Base-by-base conservation (phyloP, 1,139 yeast genomes). In the Sugiyamaella sp. region DNA sequence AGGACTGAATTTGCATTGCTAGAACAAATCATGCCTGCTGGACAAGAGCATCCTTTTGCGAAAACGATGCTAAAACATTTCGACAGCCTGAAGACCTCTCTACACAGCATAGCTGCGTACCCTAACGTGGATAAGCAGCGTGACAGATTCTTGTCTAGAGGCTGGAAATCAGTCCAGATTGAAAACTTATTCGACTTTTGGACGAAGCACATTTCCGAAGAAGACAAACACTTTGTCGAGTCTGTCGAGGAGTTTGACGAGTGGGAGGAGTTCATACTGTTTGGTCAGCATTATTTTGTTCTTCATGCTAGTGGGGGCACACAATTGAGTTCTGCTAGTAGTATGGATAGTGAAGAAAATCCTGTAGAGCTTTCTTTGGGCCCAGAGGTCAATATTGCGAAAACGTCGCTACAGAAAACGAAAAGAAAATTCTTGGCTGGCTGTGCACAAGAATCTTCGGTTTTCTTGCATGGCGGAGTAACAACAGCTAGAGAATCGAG, bases 221-320 rank as follows among this genome's bases (percentile, higher is more conserved):
- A 71, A 0, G 66, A 73, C n/a, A 81, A 79, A 62, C 42, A 58
- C 0, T 68, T 71, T 49, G 78, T 88, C 16, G 75, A 74, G 12
- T 53, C 66, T 1, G 76, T 85, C 24, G 95, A 88, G 66, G 80
- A 80, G 6, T 88, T 88, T 68, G 96, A 88, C 66, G 96, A 88
- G 69, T 80, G 88, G 82, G 96, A 88, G 68, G 96, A 88, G 67
- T 87, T 87, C 60, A 78, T 84, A 25, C 67, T 86, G 16, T 88
- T 86, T 64, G 83, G 90, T 59, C 95, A 86, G 62, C 95, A 87
- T 66, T 88, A 88, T 65, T 75, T 84, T 38, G 74, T 86, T 32
- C 74, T 85, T 2, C 90, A 86, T 67, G 89, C 90, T 0, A 76
- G 84, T 1, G 82, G 46, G 10, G 43, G 41, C 32, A n/a, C 19